Evolutionary conservation across 1,139 yeast genomes (phyloP), one percentile per base, ranked within the genome.

Genomic region (Pichia sp.): DNA sequence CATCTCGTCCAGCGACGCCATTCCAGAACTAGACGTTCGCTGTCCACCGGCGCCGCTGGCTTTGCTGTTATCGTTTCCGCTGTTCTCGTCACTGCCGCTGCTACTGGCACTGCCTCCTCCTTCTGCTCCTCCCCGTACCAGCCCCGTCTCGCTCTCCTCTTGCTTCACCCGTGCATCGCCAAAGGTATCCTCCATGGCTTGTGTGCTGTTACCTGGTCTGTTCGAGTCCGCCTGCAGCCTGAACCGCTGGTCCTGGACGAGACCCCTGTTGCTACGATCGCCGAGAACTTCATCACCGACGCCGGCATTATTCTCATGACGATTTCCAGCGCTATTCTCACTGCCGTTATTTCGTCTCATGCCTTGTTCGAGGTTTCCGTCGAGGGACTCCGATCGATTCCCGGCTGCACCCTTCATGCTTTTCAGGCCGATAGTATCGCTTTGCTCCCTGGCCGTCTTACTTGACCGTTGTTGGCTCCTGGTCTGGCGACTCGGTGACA

Each of bases 401-500:
- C 36, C 13, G 10, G 36, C 13, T 32, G 36, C 36, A 32, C 36
- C 13, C 2, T 13, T 32, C 36, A 32, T 32, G 13, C 13, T 32
- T 8, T 10, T 32, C 13, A 32, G 36, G 10, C 13, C 13, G 36
- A 32, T 7, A 10, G 13, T 32, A 32, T 32, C 26, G 26, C 26
- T 32, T 10, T 10, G 13, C 36, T 32, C 13, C 36, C 36, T 32
- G 13, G 13, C 13, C 13, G 10, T 8, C 36, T 32, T 32, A 8
- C 26, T 32, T 32, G 36, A 13, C 36, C 36, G 36, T 32, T 32
- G 36, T 32, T 32, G 36, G 36, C 36, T 32, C 36, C 36, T 32
- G 36, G 36, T 13, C 36, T 13, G 13, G 26, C 26, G n/a, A 49
- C 36, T 50, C 50, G 53, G 45, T 32, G 53, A 45, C 30, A 50